Base-by-base conservation (phyloP, 1,284 basidiomycete species). In the Grifola frondosa region DNA sequence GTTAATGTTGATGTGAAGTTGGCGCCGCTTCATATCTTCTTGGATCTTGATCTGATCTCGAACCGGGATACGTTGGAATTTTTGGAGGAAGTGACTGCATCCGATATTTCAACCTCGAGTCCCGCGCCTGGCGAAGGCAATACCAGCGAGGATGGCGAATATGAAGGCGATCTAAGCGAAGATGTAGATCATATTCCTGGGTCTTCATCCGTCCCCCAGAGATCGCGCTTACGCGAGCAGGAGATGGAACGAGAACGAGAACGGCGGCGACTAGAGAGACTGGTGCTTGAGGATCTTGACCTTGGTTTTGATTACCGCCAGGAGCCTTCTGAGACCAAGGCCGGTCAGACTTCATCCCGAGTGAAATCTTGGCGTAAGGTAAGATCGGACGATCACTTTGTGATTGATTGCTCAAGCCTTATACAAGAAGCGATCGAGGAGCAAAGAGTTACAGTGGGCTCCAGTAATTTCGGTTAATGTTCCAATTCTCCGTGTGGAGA, bases 1-100 rank as follows among this genome's bases (percentile, higher is more conserved):
- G 23, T 54, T 20, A 55, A 64, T 9, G 40, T 75, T 6, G 66
- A 73, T 22, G 50, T 78, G 30, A 58, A 67, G 15, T 44, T 86
- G 5, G 67, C 71, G 2, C 82, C 89, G 2, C 54, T 91, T 6
- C 90, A 91, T 56, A 32, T 88, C 11, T 90, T 91, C 58, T 43
- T 88, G 23, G 90, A 94, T 59, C 66, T 90, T n/a, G 77, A 71
- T 25, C 60, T 59, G 53, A 67, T 64, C 35, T 66, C 69, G 53
- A 44, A 53, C 52, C 70, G 46, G 30, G 64, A 66, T 25, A 52
- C 68, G 2, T 40, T 73, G 24, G 50, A 57, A 3, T 79, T 76
- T 48, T 30, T 77, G 26, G 66, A 73, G 10, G 70, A 72, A 19
- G 21, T 63, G 13, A 25, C 43, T 8, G 31, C 32, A 3, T 21